Conservation (phyloP, 2,329 filamentous ascomycete genomes). For the Tolypocladium sp. region DNA sequence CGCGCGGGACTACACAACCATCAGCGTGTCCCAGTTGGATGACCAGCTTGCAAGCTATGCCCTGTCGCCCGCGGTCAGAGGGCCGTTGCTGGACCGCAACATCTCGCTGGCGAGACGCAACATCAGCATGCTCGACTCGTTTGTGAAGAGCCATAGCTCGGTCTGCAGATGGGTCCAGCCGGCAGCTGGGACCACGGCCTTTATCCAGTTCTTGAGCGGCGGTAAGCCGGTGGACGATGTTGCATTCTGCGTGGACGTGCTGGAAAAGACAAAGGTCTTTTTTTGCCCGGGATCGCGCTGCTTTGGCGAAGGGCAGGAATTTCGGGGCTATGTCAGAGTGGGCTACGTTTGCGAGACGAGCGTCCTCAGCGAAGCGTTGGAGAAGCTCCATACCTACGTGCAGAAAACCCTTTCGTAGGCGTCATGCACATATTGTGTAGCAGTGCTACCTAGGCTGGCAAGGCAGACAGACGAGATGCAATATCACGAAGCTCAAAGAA, state of each 20-base stretch:
- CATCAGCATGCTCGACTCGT: background rate
- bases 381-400: background rate
- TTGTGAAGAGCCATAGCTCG: too few species aligned
- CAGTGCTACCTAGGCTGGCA: too few species aligned
- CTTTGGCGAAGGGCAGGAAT: constrained; percentile 60
- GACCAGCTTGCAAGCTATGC: too few species aligned
- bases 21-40: too few species aligned
- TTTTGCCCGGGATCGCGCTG: constrained; percentile 64
- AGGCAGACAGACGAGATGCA: too few species aligned
- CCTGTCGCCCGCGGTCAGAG: too few species aligned
- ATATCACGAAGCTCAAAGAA: too few species aligned
- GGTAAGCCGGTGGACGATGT: constrained; percentile 59
- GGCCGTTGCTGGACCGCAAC: too few species aligned
- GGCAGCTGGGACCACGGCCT: constrained; percentile 42
- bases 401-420: background rate
- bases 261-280: constrained; percentile 62
- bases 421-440: background rate
- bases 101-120: background rate
- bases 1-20: background rate
- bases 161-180: too few species aligned
- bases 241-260: constrained; percentile 59
- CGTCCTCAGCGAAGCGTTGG: background rate
- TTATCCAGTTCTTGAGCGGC: constrained; percentile 58
- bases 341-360: constrained; percentile 53
- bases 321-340: constrained; percentile 66